A percentile compares a stretch with the other conserved stretches of the same genome.
These are phyloP conservation scores for Paraphoma chrysanthemicola DNA, from an alignment of 2,329 filamentous ascomycete genomes.

Conservation along the genomic window DNA sequence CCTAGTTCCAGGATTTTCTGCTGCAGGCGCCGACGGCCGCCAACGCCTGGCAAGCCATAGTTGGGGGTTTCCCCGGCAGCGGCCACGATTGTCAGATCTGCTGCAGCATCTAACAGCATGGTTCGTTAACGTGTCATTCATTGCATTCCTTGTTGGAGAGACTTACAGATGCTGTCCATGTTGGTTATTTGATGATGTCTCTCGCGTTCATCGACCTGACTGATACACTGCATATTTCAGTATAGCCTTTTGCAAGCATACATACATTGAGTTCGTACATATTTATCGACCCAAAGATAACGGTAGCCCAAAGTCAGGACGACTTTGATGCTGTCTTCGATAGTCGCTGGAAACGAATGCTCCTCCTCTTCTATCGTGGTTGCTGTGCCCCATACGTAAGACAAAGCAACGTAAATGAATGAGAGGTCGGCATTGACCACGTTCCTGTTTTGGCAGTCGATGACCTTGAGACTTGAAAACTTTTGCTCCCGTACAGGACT, in stretches of 20 bases:
- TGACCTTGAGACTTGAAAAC: neutral
- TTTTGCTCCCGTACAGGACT: neutral
- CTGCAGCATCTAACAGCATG: neutral
- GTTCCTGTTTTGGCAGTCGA: neutral
- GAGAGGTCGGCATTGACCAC: neutral
- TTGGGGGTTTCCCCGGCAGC: conserved; percentile 4
- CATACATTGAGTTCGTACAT: neutral
- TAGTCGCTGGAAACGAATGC: neutral
- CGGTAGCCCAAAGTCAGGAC: conserved; percentile 1
- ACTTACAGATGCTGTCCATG: conserved; percentile 7
- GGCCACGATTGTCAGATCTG: conserved; percentile 17
- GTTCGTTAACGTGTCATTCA: no score
- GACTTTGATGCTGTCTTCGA: neutral
- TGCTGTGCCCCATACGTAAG: neutral
- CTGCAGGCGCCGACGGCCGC: neutral
- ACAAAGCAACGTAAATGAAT: neutral
- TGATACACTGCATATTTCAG: conserved; percentile 11
- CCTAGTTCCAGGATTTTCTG: neutral
- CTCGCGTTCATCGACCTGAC: conserved; percentile 9
- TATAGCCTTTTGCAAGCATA: neutral
- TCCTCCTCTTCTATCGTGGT: neutral
- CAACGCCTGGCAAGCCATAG: conserved; percentile 13
- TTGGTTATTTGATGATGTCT: conserved; percentile 8
- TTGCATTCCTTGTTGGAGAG: no score
- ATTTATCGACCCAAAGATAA: conserved; percentile 11